phyloP scores from a whole-genome alignment of 768 basidiomycete species.

The Suillus americanus region DNA sequence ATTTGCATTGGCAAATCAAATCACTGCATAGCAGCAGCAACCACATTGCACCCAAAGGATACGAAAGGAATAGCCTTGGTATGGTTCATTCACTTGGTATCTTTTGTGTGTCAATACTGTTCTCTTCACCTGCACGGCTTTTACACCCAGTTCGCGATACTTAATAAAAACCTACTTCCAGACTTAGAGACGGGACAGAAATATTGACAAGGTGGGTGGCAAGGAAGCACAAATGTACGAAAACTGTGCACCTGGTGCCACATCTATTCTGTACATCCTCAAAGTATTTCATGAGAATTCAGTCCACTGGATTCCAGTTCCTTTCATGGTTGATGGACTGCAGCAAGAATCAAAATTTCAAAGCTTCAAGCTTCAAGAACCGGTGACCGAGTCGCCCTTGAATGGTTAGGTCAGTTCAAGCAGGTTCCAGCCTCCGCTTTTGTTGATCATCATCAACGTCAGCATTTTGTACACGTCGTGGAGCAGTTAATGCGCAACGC shows the following conservation, averaged over 20 bases:
- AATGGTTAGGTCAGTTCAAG: not conserved
- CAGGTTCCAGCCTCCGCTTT: not conserved
- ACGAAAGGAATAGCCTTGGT: not conserved
- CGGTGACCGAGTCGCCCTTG: not conserved
- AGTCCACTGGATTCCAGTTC: not conserved
- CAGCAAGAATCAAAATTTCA: not conserved
- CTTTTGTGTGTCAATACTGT: not conserved
- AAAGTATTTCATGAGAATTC: not conserved
- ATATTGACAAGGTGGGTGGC: not conserved
- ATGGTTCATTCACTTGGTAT: not conserved
- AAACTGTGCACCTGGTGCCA: not conserved
- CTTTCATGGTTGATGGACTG: not conserved
- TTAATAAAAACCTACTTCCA: not conserved
- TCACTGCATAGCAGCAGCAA: not conserved
- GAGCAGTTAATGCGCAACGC: not conserved
- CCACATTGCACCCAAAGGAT: not conserved
- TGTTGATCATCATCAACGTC: not conserved
- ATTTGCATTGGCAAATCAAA: not conserved
- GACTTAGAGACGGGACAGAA: not conserved
- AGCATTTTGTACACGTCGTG: not conserved
- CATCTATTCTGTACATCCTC: not conserved
- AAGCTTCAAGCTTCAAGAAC: not conserved
- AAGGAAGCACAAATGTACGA: not conserved
- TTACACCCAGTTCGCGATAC: not conserved
- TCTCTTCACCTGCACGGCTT: not conserved